Conservation (phyloP, 1,284 basidiomycete genomes). For the Ganoderma resinaceum region DNA sequence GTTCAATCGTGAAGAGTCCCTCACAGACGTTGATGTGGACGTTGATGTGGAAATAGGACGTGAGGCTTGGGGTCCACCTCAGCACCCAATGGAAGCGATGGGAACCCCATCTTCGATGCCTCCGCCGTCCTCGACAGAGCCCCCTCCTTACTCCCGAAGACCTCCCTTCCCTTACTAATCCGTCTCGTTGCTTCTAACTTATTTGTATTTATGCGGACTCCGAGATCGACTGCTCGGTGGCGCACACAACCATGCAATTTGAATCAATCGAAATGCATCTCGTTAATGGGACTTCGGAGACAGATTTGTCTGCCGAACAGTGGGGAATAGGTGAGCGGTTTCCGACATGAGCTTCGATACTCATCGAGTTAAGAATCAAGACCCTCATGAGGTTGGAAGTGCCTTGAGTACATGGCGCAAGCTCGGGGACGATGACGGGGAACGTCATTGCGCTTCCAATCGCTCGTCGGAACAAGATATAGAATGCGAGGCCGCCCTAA, state of each 20-base stretch:
- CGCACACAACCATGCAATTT: too few species aligned
- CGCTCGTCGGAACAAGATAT: neutral
- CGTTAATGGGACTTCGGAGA: neutral
- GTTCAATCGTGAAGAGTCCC: neutral
- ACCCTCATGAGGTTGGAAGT: neutral
- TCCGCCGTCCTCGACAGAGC: neutral
- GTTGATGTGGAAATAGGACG: too few species aligned
- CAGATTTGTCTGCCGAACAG: neutral
- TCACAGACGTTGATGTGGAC: neutral
- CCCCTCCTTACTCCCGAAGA: neutral
- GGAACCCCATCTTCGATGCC: neutral
- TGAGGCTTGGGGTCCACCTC: neutral
- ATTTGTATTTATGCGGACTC: constrained; percentile 1
- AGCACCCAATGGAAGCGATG: neutral
- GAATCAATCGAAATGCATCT: neutral
- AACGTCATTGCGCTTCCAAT: neutral
- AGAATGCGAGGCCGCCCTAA: neutral
- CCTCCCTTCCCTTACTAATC: neutral
- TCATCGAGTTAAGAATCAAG: neutral
- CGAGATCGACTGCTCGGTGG: neutral
- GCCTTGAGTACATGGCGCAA: too few species aligned
- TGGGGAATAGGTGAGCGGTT: neutral
- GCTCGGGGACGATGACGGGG: too few species aligned
- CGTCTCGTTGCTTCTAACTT: neutral
- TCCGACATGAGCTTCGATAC: neutral